These are phyloP conservation scores for Bocquillonia castaneifolia DNA, from an alignment of 441 rosid species.

Conservation along the genomic window DNA sequence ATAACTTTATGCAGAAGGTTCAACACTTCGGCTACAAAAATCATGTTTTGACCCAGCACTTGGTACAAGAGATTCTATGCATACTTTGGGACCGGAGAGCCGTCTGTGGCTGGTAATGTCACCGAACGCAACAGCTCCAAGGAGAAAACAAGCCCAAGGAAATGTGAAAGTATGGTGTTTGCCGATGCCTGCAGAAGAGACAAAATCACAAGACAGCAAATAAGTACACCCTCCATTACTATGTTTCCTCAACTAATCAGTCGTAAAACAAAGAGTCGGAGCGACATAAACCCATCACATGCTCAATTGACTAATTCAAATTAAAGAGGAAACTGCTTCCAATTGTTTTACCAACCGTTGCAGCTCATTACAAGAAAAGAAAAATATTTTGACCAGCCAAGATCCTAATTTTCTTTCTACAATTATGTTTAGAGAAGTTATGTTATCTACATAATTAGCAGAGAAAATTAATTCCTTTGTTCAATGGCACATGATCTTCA, in stretches of 20 bases:
- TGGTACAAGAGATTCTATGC: conserved; percentile 36
- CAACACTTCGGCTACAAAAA: conserved; percentile 27
- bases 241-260: neutral
- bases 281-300: neutral
- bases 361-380: neutral
- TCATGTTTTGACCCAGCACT: conserved; percentile 17
- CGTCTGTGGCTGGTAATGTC: conserved; percentile 59
- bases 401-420: neutral
- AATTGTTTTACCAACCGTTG: neutral
- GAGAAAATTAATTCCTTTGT: neutral
- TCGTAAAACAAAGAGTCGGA: neutral
- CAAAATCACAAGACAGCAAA: neutral
- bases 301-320: neutral
- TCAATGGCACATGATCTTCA: neutral
- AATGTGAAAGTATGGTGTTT: conserved; percentile 88
- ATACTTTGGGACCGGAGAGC: conserved; percentile 40
- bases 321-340: neutral
- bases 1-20: neutral
- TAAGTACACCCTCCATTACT: neutral
- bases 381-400: neutral
- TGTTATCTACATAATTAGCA: neutral
- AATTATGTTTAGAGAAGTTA: neutral
- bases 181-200: conserved; percentile 74
- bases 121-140: conserved; percentile 86
- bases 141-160: conserved; percentile 81